Percentiles rank a stretch among this genome's conserved stretches.
phyloP scores from a whole-genome alignment of 345 rosid genomes.

The Salix exigua region DNA sequence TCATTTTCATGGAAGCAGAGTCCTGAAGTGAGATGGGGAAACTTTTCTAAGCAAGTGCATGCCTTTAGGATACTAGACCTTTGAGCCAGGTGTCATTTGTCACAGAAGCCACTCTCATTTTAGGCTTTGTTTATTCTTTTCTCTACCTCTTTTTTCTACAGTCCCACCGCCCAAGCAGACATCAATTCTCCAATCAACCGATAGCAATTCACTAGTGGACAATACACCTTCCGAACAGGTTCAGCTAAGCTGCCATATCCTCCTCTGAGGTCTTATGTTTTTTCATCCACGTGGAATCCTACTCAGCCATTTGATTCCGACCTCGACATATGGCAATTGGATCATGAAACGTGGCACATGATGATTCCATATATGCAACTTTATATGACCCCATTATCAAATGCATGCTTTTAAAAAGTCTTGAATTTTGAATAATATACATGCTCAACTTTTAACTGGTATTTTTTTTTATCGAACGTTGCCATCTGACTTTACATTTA shows the following conservation, averaged over 20 bases:
- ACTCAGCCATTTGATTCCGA: not conserved
- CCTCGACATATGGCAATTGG: not conserved
- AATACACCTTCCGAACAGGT: not conserved
- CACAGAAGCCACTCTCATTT: not conserved
- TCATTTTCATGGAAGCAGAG: slow-evolving; percentile 8
- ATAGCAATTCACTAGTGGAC: slow-evolving; percentile 8
- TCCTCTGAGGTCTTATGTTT: not conserved
- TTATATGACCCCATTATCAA: not conserved
- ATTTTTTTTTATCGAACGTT: not conserved
- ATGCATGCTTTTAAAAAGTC: not conserved
- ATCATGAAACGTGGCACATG: slow-evolving; percentile 19
- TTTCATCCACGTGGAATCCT: slow-evolving; percentile 8
- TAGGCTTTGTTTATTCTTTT: slow-evolving; percentile 1
- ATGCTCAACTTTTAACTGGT: not conserved
- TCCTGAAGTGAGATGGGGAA: not conserved
- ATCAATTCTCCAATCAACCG: slow-evolving; percentile 1
- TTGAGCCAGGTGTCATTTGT: slow-evolving; percentile 9
- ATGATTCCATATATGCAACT: slow-evolving; percentile 2
- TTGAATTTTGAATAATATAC: not conserved
- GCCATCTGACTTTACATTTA: not conserved
- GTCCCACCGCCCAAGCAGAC: slow-evolving; percentile 28
- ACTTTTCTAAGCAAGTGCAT: not conserved
- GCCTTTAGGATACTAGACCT: not conserved
- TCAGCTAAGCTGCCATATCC: not conserved
- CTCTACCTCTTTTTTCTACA: not conserved